These are phyloP conservation scores for Mucor plumbeus DNA, from an alignment of 371 early-diverging fungal species.

Conservation along the genomic window DNA sequence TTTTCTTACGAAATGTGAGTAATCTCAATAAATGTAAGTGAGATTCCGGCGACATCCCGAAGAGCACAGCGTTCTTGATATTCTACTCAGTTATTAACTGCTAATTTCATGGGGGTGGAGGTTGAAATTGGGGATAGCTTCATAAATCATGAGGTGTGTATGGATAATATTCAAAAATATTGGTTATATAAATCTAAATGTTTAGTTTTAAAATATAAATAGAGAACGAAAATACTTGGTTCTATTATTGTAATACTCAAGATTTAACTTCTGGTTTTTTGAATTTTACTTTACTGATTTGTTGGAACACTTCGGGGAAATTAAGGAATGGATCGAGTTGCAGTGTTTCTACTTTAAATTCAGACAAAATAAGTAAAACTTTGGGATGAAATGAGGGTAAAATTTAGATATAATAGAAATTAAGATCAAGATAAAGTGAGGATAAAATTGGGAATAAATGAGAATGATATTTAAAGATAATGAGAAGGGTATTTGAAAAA, in stretches of 20 bases:
- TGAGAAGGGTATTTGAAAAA: too few species aligned
- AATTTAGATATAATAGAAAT: too few species aligned
- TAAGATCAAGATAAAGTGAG: too few species aligned
- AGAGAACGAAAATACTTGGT: not conserved
- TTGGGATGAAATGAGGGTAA: too few species aligned
- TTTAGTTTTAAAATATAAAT: not conserved
- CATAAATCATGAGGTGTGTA: not conserved
- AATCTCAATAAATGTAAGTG: too few species aligned
- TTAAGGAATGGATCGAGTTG: not conserved
- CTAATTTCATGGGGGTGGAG: not conserved
- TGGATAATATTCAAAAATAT: too few species aligned
- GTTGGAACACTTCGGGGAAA: not conserved
- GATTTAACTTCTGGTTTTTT: not conserved
- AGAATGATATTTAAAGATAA: too few species aligned
- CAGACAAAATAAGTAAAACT: too few species aligned
- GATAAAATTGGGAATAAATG: too few species aligned
- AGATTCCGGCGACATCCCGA: not conserved
- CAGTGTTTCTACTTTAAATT: too few species aligned
- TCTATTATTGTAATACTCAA: not conserved
- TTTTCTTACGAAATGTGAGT: not conserved
- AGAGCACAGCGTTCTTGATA: not conserved
- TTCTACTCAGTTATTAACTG: not conserved
- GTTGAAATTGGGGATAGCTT: not conserved
- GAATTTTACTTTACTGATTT: not conserved
- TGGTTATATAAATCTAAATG: not conserved